Base-by-base conservation (phyloP, 805 yeast species). In the Saccharomycopsis sp. region DNA sequence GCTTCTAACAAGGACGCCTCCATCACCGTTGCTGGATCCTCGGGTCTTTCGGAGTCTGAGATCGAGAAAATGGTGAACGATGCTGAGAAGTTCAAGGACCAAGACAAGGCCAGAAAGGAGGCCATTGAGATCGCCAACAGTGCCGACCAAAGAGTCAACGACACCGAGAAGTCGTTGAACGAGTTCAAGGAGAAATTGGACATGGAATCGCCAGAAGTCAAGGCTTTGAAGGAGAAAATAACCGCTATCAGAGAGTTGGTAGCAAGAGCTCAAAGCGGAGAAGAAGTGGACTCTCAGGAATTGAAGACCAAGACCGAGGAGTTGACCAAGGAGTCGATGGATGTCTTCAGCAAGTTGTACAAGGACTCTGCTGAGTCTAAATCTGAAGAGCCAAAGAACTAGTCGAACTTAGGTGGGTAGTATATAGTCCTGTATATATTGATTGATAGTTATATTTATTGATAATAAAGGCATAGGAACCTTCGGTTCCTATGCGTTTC, bases 21-120 rank as follows among this genome's bases (percentile, higher is more conserved):
- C 62, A 92, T 91, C 76, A 91, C 97, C 55, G 97, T 91, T 64
- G 96, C 96, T 66, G 97, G 97, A 66, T 88, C 96, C 59, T 89
- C 96, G 53, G 97, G 97, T 75, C 79, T 91, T 73, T 85, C 92
- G 65, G 94, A 90, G 70, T 72, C 87, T 61, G 97, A 91, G 79
- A 87, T 91, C 71, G 96, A 90, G 75, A 82, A 86, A 74, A 85
- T 92, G 89, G 93, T 91, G 62, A 83, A 80, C 75, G 96, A 89
- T 68, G 96, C 97, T 68, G 96, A 89, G 78, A 86, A 86, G 75
- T 86, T 78, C 78, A 88, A 90, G 68, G 91, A 88, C 73, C 83
- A 88, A 67, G 97, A 91, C 79, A 85, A 87, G 79, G 89, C 87
- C 63, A 85, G 87, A 74, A 87, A 86, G 73, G 90, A 85, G 77